These are phyloP conservation scores for Hypoxylon sp. DNA, from an alignment of 2,329 filamentous ascomycete genomes.

Conservation along the genomic window DNA sequence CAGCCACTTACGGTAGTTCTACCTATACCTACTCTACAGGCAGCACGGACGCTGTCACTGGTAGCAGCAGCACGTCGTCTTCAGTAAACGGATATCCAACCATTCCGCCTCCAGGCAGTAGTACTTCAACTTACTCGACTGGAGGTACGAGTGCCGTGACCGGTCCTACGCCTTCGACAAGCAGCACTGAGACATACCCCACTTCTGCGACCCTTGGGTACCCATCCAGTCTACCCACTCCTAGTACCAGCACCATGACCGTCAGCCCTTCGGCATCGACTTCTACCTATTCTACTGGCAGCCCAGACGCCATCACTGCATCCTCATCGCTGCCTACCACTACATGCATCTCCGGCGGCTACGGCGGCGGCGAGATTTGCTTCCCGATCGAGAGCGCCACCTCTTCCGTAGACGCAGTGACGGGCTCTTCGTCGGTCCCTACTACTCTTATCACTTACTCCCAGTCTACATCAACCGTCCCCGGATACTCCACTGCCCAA, in stretches of 20 bases:
- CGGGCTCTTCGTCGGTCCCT: constrained; percentile 16
- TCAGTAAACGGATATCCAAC: constrained; percentile 20
- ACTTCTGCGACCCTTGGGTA: constrained; percentile 18
- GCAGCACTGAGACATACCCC: constrained; percentile 35
- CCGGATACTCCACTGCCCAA: constrained; percentile 22
- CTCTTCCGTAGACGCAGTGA: constrained; percentile 32
- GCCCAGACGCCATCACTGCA: constrained; percentile 26
- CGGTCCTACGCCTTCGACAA: constrained; percentile 7
- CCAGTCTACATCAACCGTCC: constrained; percentile 2
- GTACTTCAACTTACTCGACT: constrained; percentile 22
- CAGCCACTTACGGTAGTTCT: background rate
- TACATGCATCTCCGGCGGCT: constrained; percentile 38
- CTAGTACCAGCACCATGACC: constrained; percentile 22
- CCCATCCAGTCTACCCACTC: constrained; percentile 5
- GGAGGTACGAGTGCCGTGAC: constrained; percentile 26
- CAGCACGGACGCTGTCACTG: constrained; percentile 35
- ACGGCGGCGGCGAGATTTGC: constrained; percentile 34
- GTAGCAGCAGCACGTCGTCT: constrained; percentile 25
- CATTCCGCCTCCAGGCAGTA: background rate
- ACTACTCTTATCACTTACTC: constrained; percentile 37
- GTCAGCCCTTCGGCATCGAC: constrained; percentile 1
- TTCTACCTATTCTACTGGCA: constrained; percentile 18
- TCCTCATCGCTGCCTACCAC: constrained; percentile 12
- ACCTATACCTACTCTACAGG: constrained; percentile 29
- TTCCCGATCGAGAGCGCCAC: constrained; percentile 27